A percentile compares a stretch with the other conserved stretches of the same genome.
Conservation (phyloP, 768 basidiomycete genomes). For the Tricholoma furcatifolium region DNA sequence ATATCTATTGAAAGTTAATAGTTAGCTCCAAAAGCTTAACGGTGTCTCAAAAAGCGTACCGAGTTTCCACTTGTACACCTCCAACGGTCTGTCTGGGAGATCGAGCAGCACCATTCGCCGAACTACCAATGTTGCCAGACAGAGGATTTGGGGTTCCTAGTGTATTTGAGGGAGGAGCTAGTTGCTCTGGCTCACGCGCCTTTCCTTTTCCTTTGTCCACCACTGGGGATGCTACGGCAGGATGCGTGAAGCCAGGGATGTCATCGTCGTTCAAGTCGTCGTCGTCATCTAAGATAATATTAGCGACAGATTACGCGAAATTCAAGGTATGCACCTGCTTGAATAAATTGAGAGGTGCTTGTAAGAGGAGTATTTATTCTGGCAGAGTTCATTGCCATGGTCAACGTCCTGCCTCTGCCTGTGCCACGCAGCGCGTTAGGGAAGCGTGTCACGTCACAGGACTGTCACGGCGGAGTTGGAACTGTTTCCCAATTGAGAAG, state of each 20-base stretch:
- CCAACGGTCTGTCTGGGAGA: constrained; percentile 67
- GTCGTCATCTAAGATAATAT: constrained; percentile 58
- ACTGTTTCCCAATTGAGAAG: constrained; percentile 32
- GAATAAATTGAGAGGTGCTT: constrained; percentile 74
- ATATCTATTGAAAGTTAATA: constrained; percentile 44
- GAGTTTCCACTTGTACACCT: constrained; percentile 86
- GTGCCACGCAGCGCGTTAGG: constrained; percentile 27
- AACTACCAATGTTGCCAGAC: constrained; percentile 73
- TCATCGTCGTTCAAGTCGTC: constrained; percentile 81
- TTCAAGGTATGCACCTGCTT: constrained; percentile 54
- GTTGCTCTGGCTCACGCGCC: constrained; percentile 53
- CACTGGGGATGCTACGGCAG: constrained; percentile 46
- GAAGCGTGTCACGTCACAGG: constrained; percentile 20
- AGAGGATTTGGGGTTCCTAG: constrained; percentile 36
- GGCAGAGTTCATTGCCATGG: constrained; percentile 36
- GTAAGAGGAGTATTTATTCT: constrained; percentile 48
- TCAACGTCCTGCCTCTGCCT: constrained; percentile 11
- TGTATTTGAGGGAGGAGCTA: constrained; percentile 41
- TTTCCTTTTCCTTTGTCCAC: constrained; percentile 72
- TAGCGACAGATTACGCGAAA: not conserved
- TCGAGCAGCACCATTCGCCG: constrained; percentile 36
- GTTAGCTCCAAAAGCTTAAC: not conserved
- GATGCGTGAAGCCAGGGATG: constrained; percentile 79
- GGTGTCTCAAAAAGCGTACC: constrained; percentile 43
- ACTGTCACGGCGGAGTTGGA: constrained; percentile 31